phyloP scores from a whole-genome alignment of 257 asterid species.

The Fraxinus cuspidata region DNA sequence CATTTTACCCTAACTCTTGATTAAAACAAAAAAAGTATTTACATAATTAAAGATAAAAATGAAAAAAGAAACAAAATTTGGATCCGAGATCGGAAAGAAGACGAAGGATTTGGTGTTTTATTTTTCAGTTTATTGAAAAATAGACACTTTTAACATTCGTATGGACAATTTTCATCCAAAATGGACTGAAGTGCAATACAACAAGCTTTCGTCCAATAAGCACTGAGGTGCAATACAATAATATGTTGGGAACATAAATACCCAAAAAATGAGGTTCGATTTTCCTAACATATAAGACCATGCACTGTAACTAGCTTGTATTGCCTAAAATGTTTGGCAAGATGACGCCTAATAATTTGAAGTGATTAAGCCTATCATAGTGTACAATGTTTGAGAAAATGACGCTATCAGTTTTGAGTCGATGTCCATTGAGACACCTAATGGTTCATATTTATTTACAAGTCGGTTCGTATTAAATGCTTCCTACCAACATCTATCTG shows the following conservation, averaged over 20 bases:
- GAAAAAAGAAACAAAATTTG: not conserved
- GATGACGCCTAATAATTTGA: not conserved
- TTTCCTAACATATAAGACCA: not conserved
- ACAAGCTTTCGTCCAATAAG: too few relatives aligned
- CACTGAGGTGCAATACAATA: too few relatives aligned
- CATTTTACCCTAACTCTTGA: not conserved
- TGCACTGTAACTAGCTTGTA: too few relatives aligned
- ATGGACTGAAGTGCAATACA: too few relatives aligned
- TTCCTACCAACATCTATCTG: constrained; percentile 49
- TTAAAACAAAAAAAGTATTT: too few relatives aligned
- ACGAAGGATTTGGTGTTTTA: too few relatives aligned
- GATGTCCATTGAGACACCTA: not conserved
- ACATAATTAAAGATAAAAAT: too few relatives aligned
- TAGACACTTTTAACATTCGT: too few relatives aligned
- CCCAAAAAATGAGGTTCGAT: not conserved
- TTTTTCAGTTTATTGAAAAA: too few relatives aligned
- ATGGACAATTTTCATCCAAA: too few relatives aligned
- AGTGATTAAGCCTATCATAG: too few relatives aligned
- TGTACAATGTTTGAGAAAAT: not conserved
- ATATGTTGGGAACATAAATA: not conserved
- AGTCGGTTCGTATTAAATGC: constrained; percentile 52
- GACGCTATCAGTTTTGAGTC: not conserved
- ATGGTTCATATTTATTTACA: constrained; percentile 9
- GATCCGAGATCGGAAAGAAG: not conserved
- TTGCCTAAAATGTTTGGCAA: not conserved